phyloP scores from a whole-genome alignment of 306 rosid species.

The Casuarina glauca region DNA sequence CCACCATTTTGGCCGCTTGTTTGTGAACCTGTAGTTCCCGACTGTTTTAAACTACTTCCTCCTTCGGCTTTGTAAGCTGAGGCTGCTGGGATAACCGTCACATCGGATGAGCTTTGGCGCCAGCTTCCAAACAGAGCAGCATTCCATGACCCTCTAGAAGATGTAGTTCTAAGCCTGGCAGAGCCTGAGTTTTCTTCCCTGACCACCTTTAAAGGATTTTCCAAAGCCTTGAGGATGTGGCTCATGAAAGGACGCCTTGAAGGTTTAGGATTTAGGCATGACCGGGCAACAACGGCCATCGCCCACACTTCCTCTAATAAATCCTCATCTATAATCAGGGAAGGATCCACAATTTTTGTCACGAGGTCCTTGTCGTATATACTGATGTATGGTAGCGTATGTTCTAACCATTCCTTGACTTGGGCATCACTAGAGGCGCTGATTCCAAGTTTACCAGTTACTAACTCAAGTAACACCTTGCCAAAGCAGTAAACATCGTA shows the following conservation, averaged over 20 bases:
- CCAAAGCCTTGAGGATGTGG: slow-evolving; percentile 85
- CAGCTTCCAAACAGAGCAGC: slow-evolving; percentile 92
- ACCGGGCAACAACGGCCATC: slow-evolving; percentile 88
- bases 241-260: slow-evolving; percentile 86
- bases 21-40: slow-evolving; percentile 75
- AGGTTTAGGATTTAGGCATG: slow-evolving; percentile 88
- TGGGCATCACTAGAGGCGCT: slow-evolving; percentile 64
- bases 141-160: slow-evolving; percentile 93
- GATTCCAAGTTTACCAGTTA: slow-evolving; percentile 81
- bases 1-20: slow-evolving; percentile 57
- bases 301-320: slow-evolving; percentile 98
- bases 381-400: slow-evolving; percentile 59
- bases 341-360: slow-evolving; percentile 78
- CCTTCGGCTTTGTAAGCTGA: slow-evolving; percentile 57
- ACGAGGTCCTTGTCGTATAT: slow-evolving; percentile 81
- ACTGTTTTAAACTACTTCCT: slow-evolving; percentile 62
- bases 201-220: slow-evolving; percentile 87
- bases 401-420: slow-evolving; percentile 62
- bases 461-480: slow-evolving; percentile 84
- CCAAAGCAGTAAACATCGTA: slow-evolving; percentile 94
- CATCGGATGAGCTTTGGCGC: slow-evolving; percentile 83
- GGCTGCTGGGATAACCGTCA: slow-evolving; percentile 47
- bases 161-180: slow-evolving; percentile 68
- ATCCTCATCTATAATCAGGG: slow-evolving; percentile 83
- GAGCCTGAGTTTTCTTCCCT: slow-evolving; percentile 83